A percentile compares a stretch with the other conserved stretches of the same genome.
Evolutionary conservation across 257 asterid species (phyloP).

Genomic region (Pogostemon cablin): DNA sequence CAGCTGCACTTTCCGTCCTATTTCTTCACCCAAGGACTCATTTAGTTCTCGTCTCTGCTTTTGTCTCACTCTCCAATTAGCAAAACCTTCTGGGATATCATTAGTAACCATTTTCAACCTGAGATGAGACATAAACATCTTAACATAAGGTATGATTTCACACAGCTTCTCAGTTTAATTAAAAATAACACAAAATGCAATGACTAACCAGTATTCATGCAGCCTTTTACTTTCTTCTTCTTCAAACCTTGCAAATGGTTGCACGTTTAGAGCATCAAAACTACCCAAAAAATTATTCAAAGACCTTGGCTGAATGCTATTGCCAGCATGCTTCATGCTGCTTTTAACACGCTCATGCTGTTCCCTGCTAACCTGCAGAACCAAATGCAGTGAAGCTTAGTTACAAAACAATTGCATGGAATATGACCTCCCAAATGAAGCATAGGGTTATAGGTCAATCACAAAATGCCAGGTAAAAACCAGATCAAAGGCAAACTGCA

Average conservation of each 20-base stretch:
- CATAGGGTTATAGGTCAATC: conserved; percentile 6
- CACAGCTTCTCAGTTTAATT: conserved; percentile 27
- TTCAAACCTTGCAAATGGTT: conserved; percentile 88
- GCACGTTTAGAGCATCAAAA: conserved; percentile 66
- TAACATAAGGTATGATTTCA: conserved; percentile 28
- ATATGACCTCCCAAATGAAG: conserved; percentile 16
- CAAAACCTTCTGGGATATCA: conserved; percentile 65
- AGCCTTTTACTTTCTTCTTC: conserved; percentile 91
- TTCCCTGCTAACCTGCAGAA: conserved; percentile 84
- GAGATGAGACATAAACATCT: conserved; percentile 22
- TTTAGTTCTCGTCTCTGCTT: conserved; percentile 46
- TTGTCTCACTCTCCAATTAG: conserved; percentile 58
- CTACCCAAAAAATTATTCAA: conserved; percentile 80
- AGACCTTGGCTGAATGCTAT: conserved; percentile 70
- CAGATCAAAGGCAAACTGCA: neutral
- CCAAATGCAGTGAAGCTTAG: conserved; percentile 25
- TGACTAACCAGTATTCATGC: conserved; percentile 75
- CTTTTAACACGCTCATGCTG: conserved; percentile 84
- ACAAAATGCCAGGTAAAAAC: conserved; percentile 15
- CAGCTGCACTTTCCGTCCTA: conserved; percentile 52
- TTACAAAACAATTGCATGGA: conserved; percentile 10
- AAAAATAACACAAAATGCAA: conserved; percentile 25
- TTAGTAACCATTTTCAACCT: conserved; percentile 77
- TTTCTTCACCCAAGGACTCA: conserved; percentile 60
- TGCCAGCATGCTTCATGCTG: conserved; percentile 72